Evolutionary conservation across 495 filamentous ascomycete species (phyloP).

Genomic region (Pseudomonodictys pantanalensis): DNA sequence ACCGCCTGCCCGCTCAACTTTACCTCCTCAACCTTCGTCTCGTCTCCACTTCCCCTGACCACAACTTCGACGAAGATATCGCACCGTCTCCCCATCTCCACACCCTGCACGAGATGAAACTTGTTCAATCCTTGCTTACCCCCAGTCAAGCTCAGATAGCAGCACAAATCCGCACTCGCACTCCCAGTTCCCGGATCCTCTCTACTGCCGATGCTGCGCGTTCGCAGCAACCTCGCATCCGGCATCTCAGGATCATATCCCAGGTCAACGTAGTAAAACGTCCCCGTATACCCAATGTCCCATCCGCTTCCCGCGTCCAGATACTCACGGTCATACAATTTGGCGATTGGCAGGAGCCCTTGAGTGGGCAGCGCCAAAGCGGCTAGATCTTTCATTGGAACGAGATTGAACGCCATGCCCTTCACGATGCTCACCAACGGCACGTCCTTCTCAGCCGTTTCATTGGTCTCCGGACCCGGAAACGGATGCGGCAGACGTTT

Average conservation of each 20-base stretch:
- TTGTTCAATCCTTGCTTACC: slow-evolving; percentile 37
- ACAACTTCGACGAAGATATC: slow-evolving; percentile 51
- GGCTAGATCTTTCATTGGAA: slow-evolving; percentile 49
- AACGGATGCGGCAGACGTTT: slow-evolving; percentile 33
- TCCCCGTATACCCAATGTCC: slow-evolving; percentile 49
- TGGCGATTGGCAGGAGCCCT: slow-evolving; percentile 9
- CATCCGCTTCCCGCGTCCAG: slow-evolving; percentile 53
- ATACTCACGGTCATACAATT: slow-evolving; percentile 3
- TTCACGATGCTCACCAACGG: slow-evolving; percentile 62
- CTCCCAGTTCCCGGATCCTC: slow-evolving; percentile 77
- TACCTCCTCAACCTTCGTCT: slow-evolving; percentile 32
- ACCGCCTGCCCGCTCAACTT: slow-evolving; percentile 37
- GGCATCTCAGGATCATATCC: slow-evolving; percentile 35
- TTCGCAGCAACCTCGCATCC: slow-evolving; percentile 37
- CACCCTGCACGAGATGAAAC: slow-evolving; percentile 65
- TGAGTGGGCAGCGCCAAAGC: slow-evolving; percentile 40
- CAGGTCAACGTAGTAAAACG: slow-evolving; percentile 56
- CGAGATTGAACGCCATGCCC: slow-evolving; percentile 64
- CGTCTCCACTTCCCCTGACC: slow-evolving; percentile 34
- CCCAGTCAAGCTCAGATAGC: slow-evolving; percentile 52
- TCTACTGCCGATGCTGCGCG: slow-evolving; percentile 51
- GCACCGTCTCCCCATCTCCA: slow-evolving; percentile 74
- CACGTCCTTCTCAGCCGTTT: slow-evolving; percentile 38
- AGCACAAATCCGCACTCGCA: slow-evolving; percentile 55
- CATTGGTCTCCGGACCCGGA: slow-evolving; percentile 24